A percentile compares a stretch with the other conserved stretches of the same genome.
These are phyloP conservation scores for Samsoniella hepiali DNA, from an alignment of 2,329 filamentous ascomycete species.

Conservation along the genomic window DNA sequence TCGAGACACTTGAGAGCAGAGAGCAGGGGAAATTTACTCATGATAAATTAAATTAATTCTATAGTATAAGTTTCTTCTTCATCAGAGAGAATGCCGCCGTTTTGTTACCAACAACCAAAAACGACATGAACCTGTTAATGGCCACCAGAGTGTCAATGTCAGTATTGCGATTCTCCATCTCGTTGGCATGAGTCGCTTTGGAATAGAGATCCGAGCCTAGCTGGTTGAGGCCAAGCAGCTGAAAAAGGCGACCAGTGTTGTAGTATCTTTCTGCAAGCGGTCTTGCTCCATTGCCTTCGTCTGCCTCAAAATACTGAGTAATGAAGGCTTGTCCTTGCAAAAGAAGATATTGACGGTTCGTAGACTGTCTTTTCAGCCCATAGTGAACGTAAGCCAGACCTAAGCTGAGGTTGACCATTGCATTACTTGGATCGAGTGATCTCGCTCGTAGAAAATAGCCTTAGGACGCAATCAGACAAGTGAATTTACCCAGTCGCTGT, in stretches of 20 bases:
- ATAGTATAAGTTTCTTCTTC: conserved; percentile 25
- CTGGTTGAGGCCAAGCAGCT: conserved; percentile 35
- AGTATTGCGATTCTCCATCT: conserved; percentile 6
- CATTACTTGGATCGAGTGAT: conserved; percentile 71
- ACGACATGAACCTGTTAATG: conserved; percentile 33
- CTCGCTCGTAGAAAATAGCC: conserved; percentile 81
- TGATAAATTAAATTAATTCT: background rate
- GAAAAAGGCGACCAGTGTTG: conserved; percentile 38
- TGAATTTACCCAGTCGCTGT: background rate
- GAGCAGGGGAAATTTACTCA: background rate
- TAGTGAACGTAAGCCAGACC: conserved; percentile 85
- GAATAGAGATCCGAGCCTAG: conserved; percentile 71
- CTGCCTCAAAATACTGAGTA: conserved; percentile 35
- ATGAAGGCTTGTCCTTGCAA: conserved; percentile 82
- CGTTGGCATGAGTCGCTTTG: conserved; percentile 30
- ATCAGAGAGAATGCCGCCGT: conserved; percentile 28
- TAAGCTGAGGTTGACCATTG: conserved; percentile 75
- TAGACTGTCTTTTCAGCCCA: conserved; percentile 81
- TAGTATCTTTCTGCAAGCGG: conserved; percentile 35
- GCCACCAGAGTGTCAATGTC: conserved; percentile 31
- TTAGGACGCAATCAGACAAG: conserved; percentile 25
- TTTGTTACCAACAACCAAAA: conserved; percentile 31
- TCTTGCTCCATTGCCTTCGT: conserved; percentile 2
- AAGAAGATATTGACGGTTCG: conserved; percentile 85
- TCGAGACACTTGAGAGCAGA: background rate